Base-by-base conservation (phyloP, 495 filamentous ascomycete species). In the Aspergillus bertholletiae region DNA sequence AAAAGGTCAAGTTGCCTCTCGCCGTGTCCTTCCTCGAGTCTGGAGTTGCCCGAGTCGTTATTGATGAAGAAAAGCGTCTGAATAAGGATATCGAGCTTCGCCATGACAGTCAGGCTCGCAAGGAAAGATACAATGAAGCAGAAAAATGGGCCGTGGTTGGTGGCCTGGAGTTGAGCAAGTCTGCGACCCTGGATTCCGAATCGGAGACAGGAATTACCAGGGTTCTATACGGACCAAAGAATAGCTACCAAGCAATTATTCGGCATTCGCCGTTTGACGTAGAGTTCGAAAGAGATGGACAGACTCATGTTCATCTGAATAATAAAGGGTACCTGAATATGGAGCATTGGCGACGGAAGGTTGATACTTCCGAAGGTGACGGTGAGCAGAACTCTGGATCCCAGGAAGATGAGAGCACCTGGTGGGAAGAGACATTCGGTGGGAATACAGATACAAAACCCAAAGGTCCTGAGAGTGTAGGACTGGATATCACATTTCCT, bases 371-470 rank as follows among this genome's bases (percentile, higher is more conserved):
- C 21, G 71, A 77, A 11, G 75, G 70, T 46, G 79, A 80, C 55
- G 69, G 68, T 43, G 67, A 79, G 51, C 65, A 74, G 50, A 65
- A 77, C 55, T 69, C 70, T 23, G 72, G 70, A 20, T 60, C 73
- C 7, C 72, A 74, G 26, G 73, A 77, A 53, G 89, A 96, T 51
- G 87, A 97, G 65, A 86, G 85, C 65, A 96, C 90, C 5, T 96
- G 92, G 89, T 98, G 94, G 95, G 94, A 98, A 17, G 94, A 98
- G 72, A 80, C 80, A 41, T 97, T 98, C 70, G 93, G 92, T 49
- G 90, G 92, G 53, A 92, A 89, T 64, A 97, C 92, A 5, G 94
- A 98, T 68, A 81, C 87, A 11, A 97, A 97, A 70, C 95, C 94
- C 21, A 84, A 84, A 62, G 87, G 87, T 30, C 95, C 94, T 1